Evolutionary conservation across 106 monocot species (phyloP), one percentile per base, ranked within the genome.

Genomic region (Phalaenopsis equestris): DNA sequence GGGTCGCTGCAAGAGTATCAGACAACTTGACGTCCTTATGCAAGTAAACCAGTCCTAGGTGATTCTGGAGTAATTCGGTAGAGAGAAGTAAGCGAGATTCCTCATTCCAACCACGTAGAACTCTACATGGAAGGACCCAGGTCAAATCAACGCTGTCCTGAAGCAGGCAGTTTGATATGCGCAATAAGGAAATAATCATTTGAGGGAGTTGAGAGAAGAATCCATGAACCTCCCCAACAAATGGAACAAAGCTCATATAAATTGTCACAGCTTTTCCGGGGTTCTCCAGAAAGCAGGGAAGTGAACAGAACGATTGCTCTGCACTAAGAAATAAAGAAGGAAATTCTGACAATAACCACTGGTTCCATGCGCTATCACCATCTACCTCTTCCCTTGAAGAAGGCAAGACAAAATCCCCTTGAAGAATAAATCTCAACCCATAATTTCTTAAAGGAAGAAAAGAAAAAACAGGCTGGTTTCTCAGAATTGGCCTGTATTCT

Each of bases 371-470:
- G 90, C 91, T 95, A 82, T 93, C 80, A 75, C 90, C 92, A 86
- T 95, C 95, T 16, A 99, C 92, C 88, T 99, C 99, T 85, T 99
- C 99, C 87, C 99, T 92, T 30, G 99, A 99, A 81, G 99, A 93
- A 83, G 99, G 95, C 76, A 99, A 81, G 78, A 95, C 87, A 86
- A 99, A 99, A 88, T 99, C 99, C 56, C 92, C 99, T 83, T 99
- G 99, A 84, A 99, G 88, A 83, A 99, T 95, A 86, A 95, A 99
- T 79, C 93, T 99, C 80, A 99, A 72, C 3, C 99, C 99, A 85
- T 99, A 99, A 55, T 90, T 88, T 82, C 99, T 89, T 64, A 99
- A 65, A 73, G 99, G 99, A 67, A 99, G 94, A 87, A 93, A 99
- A 79, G 99, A 87, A 91, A 99, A 99, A 86, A 93, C 99, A 72